A percentile compares a stretch with the other conserved stretches of the same genome.
Evolutionary conservation across 2,329 filamentous ascomycete species (phyloP).

Genomic region (Penicillium paneum): DNA sequence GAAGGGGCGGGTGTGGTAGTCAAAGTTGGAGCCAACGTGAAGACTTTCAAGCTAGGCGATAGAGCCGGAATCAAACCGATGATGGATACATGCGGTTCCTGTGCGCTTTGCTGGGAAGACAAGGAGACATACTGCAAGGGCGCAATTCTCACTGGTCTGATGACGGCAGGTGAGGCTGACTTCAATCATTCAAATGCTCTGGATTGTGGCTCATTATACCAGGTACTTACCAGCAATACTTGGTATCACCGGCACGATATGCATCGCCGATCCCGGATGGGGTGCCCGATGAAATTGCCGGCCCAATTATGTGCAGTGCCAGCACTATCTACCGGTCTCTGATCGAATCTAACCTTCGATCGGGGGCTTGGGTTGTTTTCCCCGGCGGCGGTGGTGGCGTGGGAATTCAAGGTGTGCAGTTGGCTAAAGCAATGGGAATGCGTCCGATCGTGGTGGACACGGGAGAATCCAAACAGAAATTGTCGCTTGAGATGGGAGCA

Average conservation of each 20-base stretch:
- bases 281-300: slow-evolving; percentile 55
- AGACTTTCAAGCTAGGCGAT: slow-evolving; percentile 53
- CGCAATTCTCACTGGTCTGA: slow-evolving; percentile 40
- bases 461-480: slow-evolving; percentile 46
- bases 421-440: slow-evolving; percentile 56
- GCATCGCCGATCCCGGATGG: slow-evolving; percentile 56
- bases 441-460: slow-evolving; percentile 56
- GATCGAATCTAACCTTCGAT: slow-evolving; percentile 48
- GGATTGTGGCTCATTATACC: not conserved
- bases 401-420: slow-evolving; percentile 57
- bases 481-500: slow-evolving; percentile 51
- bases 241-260: slow-evolving; percentile 55
- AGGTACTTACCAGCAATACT: slow-evolving; percentile 60
- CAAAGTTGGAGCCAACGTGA: slow-evolving; percentile 53
- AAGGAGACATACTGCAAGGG: slow-evolving; percentile 50
- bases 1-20: slow-evolving; percentile 59
- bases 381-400: slow-evolving; percentile 51
- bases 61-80: slow-evolving; percentile 54
- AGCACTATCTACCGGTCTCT: slow-evolving; percentile 59
- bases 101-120: slow-evolving; percentile 51
- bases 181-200: not conserved
- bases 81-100: slow-evolving; percentile 51
- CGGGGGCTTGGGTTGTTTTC: slow-evolving; percentile 52
- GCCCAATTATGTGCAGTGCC: slow-evolving; percentile 59
- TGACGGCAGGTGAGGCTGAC: slow-evolving; percentile 36